Evolutionary conservation across 768 basidiomycete species (phyloP), one percentile per base, ranked within the genome.

Genomic region (Harrya chromipes): DNA sequence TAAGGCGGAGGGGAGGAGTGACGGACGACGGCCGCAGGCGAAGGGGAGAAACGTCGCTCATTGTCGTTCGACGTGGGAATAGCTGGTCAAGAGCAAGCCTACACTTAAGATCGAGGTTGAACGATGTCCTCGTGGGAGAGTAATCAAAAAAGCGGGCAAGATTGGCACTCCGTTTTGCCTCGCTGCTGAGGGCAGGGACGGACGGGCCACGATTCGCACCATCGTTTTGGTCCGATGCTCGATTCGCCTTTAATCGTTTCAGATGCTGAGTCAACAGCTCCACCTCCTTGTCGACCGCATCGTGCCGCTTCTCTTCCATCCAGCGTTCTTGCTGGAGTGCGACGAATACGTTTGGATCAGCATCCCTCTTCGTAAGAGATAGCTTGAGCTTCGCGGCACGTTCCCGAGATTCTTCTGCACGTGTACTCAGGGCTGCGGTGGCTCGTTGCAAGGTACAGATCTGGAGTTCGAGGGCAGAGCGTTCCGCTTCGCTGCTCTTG

Each of bases 231-330:
- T 50, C 55, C 19, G 49, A 48, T n/a, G 31, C 37, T 13, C 43
- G 65, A 67, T 65, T 44, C 65, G 53, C 65, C 58, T 48, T 51
- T 46, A 75, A 52, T 37, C 54, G 61, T 36, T 57, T 53, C 29
- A 78, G 57, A 33, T 73, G 71, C 51, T 69, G 65, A 47, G 63
- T 64, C 48, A 77, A 49, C 21, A 47, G 52, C 54, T 71, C 66
- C 24, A 69, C 62, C 47, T 79, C 68, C 42, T 70, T 57, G 47
- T 70, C 65, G 17, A 70, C 68, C 19, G 63, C 69, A 26, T 54
- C 46, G 46, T 72, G 70, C 48, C 73, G 67, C 52, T 71, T 72
- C 55, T 82, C 80, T 51, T 76, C 74, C 64, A 74, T 67, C 79
- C 79, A 81, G 26, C 76, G 72, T 42, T 79, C 71, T 1, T 70